phyloP scores from a whole-genome alignment of 805 yeast genomes.

The Saturnispora hagleri region DNA sequence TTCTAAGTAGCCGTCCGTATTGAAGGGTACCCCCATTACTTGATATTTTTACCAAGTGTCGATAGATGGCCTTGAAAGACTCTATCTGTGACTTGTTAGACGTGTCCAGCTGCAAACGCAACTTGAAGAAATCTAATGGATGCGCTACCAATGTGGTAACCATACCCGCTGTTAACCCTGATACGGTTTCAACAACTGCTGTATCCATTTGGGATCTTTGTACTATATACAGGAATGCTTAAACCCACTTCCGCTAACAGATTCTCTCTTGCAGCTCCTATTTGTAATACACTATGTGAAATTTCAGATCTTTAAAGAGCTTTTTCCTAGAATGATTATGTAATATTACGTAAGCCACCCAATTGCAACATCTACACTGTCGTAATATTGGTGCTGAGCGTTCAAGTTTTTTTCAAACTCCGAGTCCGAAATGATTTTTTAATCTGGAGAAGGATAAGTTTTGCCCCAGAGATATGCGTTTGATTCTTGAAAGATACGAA shows the following conservation, averaged over 20 bases:
- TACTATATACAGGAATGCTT: neutral
- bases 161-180: conserved; percentile 74
- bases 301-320: neutral
- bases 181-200: conserved; percentile 30
- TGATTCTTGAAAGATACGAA: neutral
- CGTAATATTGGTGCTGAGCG: neutral
- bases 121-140: conserved; percentile 81
- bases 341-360: neutral
- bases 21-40: conserved; percentile 3
- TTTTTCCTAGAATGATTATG: neutral
- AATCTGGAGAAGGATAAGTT: neutral
- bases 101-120: conserved; percentile 63
- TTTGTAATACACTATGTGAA: neutral
- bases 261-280: neutral
- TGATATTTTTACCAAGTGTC: conserved; percentile 13
- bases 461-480: neutral
- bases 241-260: neutral
- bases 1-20: conserved; percentile 15
- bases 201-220: neutral
- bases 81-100: conserved; percentile 24
- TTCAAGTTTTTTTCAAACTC: neutral
- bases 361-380: neutral
- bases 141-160: conserved; percentile 74
- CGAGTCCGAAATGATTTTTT: neutral
- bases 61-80: conserved; percentile 21